phyloP scores from a whole-genome alignment of 2,329 filamentous ascomycete genomes.

The Xylaria multiplex region DNA sequence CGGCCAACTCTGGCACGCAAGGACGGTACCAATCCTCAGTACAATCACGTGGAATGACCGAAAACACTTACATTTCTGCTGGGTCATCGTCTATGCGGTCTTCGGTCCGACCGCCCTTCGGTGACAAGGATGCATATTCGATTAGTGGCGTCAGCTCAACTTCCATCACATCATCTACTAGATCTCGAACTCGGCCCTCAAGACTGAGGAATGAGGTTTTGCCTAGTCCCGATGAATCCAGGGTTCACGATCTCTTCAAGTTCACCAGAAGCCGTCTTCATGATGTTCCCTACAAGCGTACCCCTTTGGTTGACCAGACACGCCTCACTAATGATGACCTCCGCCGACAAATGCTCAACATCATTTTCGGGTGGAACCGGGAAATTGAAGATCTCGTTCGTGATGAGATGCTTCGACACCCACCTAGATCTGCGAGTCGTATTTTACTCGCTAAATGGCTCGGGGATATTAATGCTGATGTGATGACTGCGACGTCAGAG shows the following conservation, averaged over 20 bases:
- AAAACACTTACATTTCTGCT: constrained; percentile 75
- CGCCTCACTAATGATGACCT: constrained; percentile 81
- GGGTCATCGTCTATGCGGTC: constrained; percentile 68
- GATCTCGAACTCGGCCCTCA: constrained; percentile 65
- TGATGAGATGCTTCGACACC: constrained; percentile 83
- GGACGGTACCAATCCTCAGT: constrained; percentile 62
- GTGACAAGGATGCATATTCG: constrained; percentile 65
- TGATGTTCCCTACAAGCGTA: constrained; percentile 83
- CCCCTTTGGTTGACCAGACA: constrained; percentile 65
- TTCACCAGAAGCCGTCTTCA: constrained; percentile 82
- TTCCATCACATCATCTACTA: constrained; percentile 61
- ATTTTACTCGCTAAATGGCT: constrained; percentile 94
- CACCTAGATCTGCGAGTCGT: constrained; percentile 76
- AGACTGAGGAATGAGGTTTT: constrained; percentile 82
- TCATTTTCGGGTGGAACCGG: constrained; percentile 94
- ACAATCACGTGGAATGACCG: constrained; percentile 65
- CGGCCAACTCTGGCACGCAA: constrained; percentile 63
- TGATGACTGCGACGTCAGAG: constrained; percentile 81
- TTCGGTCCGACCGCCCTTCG: constrained; percentile 48
- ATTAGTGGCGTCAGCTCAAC: constrained; percentile 61
- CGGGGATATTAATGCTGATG: constrained; percentile 82
- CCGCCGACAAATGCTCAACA: constrained; percentile 87
- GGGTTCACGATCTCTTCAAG: constrained; percentile 83
- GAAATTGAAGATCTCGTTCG: constrained; percentile 83
- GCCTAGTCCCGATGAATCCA: constrained; percentile 78